Conservation (phyloP, 2,329 filamentous ascomycete species). For the Xylaria sp. region DNA sequence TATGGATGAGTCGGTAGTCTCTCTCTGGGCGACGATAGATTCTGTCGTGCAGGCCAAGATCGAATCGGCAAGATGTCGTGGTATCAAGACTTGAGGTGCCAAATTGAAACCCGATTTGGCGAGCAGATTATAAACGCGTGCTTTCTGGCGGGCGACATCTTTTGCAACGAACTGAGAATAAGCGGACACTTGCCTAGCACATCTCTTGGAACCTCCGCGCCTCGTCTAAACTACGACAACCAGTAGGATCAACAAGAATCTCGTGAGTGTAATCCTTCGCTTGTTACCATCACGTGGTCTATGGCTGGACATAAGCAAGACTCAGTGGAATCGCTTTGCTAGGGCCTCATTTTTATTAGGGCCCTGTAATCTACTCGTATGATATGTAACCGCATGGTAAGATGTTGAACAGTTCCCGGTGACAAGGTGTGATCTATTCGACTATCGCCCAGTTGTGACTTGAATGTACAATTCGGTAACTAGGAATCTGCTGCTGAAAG, state of each 20-base stretch:
- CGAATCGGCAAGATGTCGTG: neutral
- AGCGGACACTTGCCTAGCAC: neutral
- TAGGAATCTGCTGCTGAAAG: neutral
- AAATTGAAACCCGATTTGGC: neutral
- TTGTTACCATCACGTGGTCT: slow-evolving; percentile 6
- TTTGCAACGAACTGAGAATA: neutral
- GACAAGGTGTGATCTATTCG: slow-evolving; percentile 3
- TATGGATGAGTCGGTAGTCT: neutral
- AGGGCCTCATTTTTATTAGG: neutral
- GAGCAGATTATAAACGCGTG: neutral
- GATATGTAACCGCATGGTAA: slow-evolving; percentile 3
- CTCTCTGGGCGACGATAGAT: neutral
- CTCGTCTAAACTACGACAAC: neutral
- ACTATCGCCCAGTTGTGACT: neutral
- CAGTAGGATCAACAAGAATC: neutral
- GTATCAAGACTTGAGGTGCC: neutral
- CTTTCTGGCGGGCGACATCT: neutral
- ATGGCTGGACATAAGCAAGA: neutral
- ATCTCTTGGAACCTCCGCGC: neutral
- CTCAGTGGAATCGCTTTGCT: no score
- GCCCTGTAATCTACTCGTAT: slow-evolving; percentile 9
- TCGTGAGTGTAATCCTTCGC: neutral
- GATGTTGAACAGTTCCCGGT: neutral
- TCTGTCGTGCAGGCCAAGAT: neutral
- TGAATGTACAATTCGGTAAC: neutral